These are phyloP conservation scores for Alternaria infectoria DNA, from an alignment of 2,329 filamentous ascomycete species.

Conservation along the genomic window DNA sequence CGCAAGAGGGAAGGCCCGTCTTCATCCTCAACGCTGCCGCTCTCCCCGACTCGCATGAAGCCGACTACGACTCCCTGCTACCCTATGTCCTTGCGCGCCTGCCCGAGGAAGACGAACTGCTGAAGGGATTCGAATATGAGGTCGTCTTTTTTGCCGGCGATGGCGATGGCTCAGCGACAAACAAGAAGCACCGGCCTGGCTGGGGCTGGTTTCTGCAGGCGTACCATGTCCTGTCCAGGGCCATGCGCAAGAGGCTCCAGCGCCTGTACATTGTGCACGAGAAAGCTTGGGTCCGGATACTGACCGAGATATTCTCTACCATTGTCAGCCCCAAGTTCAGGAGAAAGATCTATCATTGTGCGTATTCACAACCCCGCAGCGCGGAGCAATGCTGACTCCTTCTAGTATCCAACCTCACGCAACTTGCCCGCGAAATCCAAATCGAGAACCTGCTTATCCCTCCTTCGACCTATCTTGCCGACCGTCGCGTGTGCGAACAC, in stretches of 20 bases:
- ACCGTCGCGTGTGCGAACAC: slow-evolving; percentile 57
- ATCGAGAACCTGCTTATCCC: slow-evolving; percentile 62
- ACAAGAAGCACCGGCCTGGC: slow-evolving; percentile 57
- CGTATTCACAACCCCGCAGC: slow-evolving; percentile 14
- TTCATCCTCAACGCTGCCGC: slow-evolving; percentile 63
- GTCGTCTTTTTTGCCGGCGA: slow-evolving; percentile 65
- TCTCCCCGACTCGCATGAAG: slow-evolving; percentile 61
- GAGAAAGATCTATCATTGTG: slow-evolving; percentile 63
- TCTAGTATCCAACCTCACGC: slow-evolving; percentile 57
- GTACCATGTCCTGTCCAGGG: slow-evolving; percentile 62
- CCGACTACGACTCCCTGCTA: slow-evolving; percentile 61
- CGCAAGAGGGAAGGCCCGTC: slow-evolving; percentile 57
- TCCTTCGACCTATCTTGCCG: slow-evolving; percentile 60
- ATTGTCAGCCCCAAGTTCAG: slow-evolving; percentile 64
- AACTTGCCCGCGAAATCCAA: slow-evolving; percentile 57
- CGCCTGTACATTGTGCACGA: slow-evolving; percentile 65
- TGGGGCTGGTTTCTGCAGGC: slow-evolving; percentile 65
- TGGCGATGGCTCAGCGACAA: slow-evolving; percentile 52
- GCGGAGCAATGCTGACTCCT: slow-evolving; percentile 14
- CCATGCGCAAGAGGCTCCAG: slow-evolving; percentile 62
- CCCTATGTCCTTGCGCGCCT: slow-evolving; percentile 62
- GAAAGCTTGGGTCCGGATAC: slow-evolving; percentile 62
- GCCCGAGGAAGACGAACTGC: slow-evolving; percentile 62
- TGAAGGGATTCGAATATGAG: slow-evolving; percentile 61
- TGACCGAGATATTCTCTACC: slow-evolving; percentile 63